Conservation (phyloP, 2,329 filamentous ascomycete species). For the Mycosphaerella arachidis region DNA sequence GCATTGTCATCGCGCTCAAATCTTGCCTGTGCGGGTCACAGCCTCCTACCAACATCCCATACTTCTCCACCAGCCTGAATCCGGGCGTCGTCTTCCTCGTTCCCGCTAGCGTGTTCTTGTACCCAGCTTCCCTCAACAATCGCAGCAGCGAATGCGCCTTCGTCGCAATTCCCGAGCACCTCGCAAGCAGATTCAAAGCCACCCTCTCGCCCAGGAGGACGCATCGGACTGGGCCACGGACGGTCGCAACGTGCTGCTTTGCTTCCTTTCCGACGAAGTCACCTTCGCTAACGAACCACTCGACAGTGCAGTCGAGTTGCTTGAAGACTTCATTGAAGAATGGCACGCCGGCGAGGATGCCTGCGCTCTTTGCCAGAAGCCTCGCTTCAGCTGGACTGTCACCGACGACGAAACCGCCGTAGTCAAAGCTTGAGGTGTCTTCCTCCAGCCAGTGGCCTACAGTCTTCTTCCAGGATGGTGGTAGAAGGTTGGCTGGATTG, state of each 20-base stretch:
- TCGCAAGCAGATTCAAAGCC: constrained; percentile 81
- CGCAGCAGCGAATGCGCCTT: constrained; percentile 47
- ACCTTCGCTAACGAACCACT: constrained; percentile 82
- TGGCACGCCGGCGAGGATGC: constrained; percentile 83
- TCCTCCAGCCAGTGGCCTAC: constrained; percentile 86
- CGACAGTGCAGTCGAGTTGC: constrained; percentile 82
- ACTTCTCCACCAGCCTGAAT: constrained; percentile 94
- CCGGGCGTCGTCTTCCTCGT: constrained; percentile 97
- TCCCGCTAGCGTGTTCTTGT: constrained; percentile 79
- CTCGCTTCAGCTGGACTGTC: constrained; percentile 50
- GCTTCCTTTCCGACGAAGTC: constrained; percentile 58
- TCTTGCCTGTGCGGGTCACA: constrained; percentile 91
- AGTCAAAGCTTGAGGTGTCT: constrained; percentile 94
- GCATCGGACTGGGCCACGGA: constrained; percentile 75
- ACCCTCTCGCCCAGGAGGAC: constrained; percentile 90
- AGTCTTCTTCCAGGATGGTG: constrained; percentile 75
- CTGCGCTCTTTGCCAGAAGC: constrained; percentile 58
- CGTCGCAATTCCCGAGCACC: constrained; percentile 87
- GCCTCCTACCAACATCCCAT: constrained; percentile 91
- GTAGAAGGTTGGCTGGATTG: constrained; percentile 68
- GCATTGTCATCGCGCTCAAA: constrained; percentile 87
- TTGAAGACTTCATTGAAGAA: constrained; percentile 93
- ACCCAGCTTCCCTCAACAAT: constrained; percentile 60
- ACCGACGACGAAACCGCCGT: constrained; percentile 94
- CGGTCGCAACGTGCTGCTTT: constrained; percentile 68